A percentile compares a stretch with the other conserved stretches of the same genome.
Evolutionary conservation across 441 rosid genomes (phyloP).

Genomic region (Adansonia gregorii): DNA sequence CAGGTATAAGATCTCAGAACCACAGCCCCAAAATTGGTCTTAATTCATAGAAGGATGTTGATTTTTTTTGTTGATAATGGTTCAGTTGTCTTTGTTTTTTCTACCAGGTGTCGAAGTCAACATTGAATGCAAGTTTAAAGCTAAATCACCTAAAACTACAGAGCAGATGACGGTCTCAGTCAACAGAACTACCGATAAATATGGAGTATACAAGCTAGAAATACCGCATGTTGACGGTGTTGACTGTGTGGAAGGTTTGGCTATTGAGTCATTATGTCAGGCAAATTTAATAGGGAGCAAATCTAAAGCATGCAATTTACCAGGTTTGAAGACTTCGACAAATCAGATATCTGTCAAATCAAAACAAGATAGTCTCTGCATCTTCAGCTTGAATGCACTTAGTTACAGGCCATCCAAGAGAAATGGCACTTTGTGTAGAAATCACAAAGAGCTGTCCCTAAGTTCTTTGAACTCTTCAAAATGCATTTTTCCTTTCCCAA

Average conservation of each 20-base stretch:
- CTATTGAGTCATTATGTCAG: slow-evolving; percentile 53
- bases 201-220: slow-evolving; percentile 62
- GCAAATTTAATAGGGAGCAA: slow-evolving; percentile 45
- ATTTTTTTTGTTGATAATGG: neutral
- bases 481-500: slow-evolving; percentile 62
- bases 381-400: slow-evolving; percentile 68
- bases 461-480: slow-evolving; percentile 48
- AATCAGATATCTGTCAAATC: slow-evolving; percentile 64
- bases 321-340: slow-evolving; percentile 46
- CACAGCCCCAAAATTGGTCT: neutral
- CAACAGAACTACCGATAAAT: slow-evolving; percentile 56
- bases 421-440: slow-evolving; percentile 54
- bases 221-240: slow-evolving; percentile 69
- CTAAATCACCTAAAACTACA: slow-evolving; percentile 53
- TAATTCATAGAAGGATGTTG: neutral
- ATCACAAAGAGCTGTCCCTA: slow-evolving; percentile 28
- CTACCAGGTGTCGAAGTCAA: slow-evolving; percentile 62
- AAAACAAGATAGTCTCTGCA: slow-evolving; percentile 61
- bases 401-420: slow-evolving; percentile 52
- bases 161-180: slow-evolving; percentile 63
- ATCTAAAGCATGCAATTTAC: slow-evolving; percentile 45
- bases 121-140: slow-evolving; percentile 64
- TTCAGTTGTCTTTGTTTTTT: neutral
- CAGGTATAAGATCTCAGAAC: slow-evolving; percentile 41
- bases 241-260: slow-evolving; percentile 63